Base-by-base conservation (phyloP, 2,329 filamentous ascomycete genomes). In the Fusarium sp. region DNA sequence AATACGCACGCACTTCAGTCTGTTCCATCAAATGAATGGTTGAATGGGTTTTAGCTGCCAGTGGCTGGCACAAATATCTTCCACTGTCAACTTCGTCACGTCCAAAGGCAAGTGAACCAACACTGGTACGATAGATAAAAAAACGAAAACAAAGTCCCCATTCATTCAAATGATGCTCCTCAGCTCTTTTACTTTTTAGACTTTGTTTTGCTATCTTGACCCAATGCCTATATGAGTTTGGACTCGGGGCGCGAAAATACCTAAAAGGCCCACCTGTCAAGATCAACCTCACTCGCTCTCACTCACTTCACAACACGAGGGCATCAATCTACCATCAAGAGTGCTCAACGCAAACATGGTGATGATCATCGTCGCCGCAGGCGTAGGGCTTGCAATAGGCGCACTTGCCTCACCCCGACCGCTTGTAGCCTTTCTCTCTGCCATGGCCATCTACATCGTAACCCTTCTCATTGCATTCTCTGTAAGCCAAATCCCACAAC, bases 401-500 rank as follows among this genome's bases (percentile, higher is more conserved):
- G n/a, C 51, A 15, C 26, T 60, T 7, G 44, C 65, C 20, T 14
- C 68, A 15, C 65, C 66, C 18, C 54, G 56, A 9, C 51, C 59
- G 60, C 50, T 36, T n/a, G 22, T 68, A 30, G 57, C 75, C 6
- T 41, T 71, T 38, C 51, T 75, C 15, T 73, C 75, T 1, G 59
- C 62, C 34, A 22, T 80, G 34, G 47, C 78, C 10, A 48, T 74
- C 6, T 26, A 75, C 47, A 65, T 79, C 54, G 62, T 79, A n/a
- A 59, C 60, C 26, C 56, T 79, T 5, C 20, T 71, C 60, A 75
- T 82, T 54, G 82, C 81, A 55, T 47, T 79, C 34, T 79, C 80
- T 36, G 83, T 83, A 74, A 63, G 78, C 28, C 28, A 28, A 55
- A 18, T 36, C 45, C 6, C 24, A 51, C 20, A 20, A 45, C 22